These are phyloP conservation scores for Eruca vesicaria DNA, from an alignment of 441 rosid genomes.

Conservation along the genomic window DNA sequence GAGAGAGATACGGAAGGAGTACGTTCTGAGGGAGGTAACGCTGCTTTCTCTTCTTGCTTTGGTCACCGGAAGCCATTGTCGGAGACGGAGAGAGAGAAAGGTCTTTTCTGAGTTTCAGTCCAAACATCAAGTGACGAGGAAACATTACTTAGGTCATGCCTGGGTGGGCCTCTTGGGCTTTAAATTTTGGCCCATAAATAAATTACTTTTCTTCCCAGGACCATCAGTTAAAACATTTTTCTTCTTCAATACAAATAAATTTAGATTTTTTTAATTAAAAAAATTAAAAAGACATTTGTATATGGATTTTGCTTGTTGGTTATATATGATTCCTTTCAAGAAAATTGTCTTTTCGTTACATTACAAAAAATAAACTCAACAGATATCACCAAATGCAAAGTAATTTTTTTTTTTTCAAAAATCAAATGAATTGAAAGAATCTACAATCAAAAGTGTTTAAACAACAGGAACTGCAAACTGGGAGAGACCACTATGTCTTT, in stretches of 20 bases:
- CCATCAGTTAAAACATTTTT: too few species aligned
- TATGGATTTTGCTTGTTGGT: neutral
- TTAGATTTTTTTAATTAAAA: too few species aligned
- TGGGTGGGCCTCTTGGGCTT: conserved; percentile 7
- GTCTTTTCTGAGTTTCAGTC: neutral
- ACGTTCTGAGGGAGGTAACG: conserved; percentile 74
- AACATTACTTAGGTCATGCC: conserved; percentile 20
- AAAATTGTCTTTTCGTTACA: neutral
- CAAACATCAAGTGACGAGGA: neutral
- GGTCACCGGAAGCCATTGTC: conserved; percentile 54
- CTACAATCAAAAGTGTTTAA: conserved; percentile 17
- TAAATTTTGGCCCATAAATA: neutral
- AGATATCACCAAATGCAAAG: neutral
- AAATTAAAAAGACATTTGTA: neutral
- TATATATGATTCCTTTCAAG: too few species aligned
- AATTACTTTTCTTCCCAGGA: neutral
- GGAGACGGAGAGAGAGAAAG: conserved; percentile 10
- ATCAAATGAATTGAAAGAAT: neutral
- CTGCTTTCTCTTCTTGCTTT: conserved; percentile 73
- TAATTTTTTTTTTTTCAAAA: neutral
- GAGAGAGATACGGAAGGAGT: neutral
- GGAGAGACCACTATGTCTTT: neutral
- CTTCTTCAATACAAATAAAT: too few species aligned
- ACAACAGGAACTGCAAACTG: neutral
- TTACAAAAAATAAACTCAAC: neutral